Base-by-base conservation (phyloP, 1,284 basidiomycete species). In the Malassezia furfur region DNA sequence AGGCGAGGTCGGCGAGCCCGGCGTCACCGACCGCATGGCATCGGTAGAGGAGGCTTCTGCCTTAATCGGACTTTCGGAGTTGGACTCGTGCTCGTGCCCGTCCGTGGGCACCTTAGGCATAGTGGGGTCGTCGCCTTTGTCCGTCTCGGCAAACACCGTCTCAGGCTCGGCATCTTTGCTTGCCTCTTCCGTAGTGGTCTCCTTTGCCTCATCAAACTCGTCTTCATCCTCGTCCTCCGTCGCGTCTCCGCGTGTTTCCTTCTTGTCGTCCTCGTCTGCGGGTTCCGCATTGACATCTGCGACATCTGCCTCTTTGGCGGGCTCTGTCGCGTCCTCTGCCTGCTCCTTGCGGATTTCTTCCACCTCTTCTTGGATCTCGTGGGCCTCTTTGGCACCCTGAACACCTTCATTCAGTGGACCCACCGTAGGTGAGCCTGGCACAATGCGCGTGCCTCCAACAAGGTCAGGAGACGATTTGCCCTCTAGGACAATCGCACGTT, bases 401-500 rank as follows among this genome's bases (percentile, higher is more conserved):
- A 2, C 22, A 7, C 8, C 6, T 25, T 47, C 45, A 15, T 22
- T 25, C 2, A 47, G 17, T 5, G 45, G 35, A 8, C 35, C 39
- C 3, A 50, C 17, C 14, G 15, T 25, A 2, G 21, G 15, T 2
- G 30, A 22, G 11, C 37, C 30, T 3, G 37, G 21, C 8, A 4
- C 37, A 17, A 55, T 50, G 21, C 35, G 43, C 36, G 52, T 43
- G 14, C 22, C 41, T 14, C 48, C 49, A 10, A 48, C 35, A 19
- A 47, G 60, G 25, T 72, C 68, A 35, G 63, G 60, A 39, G 61
- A 59, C 32, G 61, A 50, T 41, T 71, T 72, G 50, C 72, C 72
- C 47, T 74, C 72, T 5, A 74, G 47, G 3, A 74, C 69, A 14
- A 74, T 60, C 10, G 66, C 63, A 5, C 72, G 62, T 52, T 74